Conservation (phyloP, 345 rosid species). For the Raphanus raphanistrum region DNA sequence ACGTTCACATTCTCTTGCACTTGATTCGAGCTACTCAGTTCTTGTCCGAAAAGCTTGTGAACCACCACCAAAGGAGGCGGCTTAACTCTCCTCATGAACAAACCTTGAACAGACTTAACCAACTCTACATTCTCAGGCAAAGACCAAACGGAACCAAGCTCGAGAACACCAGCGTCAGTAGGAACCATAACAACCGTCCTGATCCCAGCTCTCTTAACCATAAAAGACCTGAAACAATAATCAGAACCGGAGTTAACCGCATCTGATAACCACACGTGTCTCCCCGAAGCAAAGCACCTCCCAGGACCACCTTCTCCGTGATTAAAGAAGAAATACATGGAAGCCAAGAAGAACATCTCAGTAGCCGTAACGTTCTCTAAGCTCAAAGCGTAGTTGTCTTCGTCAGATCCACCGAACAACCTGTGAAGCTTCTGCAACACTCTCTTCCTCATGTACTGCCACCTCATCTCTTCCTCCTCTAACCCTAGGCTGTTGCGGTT, state of each 20-base stretch:
- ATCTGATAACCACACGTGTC: constrained; percentile 73
- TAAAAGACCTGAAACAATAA: constrained; percentile 84
- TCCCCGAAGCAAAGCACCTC: constrained; percentile 72
- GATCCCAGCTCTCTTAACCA: constrained; percentile 77
- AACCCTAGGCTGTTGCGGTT: constrained; percentile 19
- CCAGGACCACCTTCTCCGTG: constrained; percentile 92
- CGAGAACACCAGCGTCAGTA: constrained; percentile 90
- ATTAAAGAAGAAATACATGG: constrained; percentile 97
- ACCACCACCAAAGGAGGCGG: constrained; percentile 39
- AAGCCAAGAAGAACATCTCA: constrained; percentile 90
- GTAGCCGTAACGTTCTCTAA: constrained; percentile 89
- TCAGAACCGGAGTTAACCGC: constrained; percentile 46
- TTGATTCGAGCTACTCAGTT: constrained; percentile 52
- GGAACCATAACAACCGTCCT: constrained; percentile 79
- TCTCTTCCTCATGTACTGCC: constrained; percentile 84
- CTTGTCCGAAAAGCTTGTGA: constrained; percentile 82
- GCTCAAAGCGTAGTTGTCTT: constrained; percentile 76
- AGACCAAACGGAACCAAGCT: constrained; percentile 87
- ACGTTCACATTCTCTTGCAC: constrained; percentile 53
- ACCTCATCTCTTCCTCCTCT: constrained; percentile 54
- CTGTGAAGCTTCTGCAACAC: constrained; percentile 84
- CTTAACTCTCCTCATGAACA: constrained; percentile 47
- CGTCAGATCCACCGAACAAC: constrained; percentile 83
- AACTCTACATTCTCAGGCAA: constrained; percentile 64
- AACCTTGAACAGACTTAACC: constrained; percentile 53